Evolutionary conservation across 148 eudicot genomes (phyloP), one percentile per base, ranked within the genome.

Genomic region (Diospyros kaki): DNA sequence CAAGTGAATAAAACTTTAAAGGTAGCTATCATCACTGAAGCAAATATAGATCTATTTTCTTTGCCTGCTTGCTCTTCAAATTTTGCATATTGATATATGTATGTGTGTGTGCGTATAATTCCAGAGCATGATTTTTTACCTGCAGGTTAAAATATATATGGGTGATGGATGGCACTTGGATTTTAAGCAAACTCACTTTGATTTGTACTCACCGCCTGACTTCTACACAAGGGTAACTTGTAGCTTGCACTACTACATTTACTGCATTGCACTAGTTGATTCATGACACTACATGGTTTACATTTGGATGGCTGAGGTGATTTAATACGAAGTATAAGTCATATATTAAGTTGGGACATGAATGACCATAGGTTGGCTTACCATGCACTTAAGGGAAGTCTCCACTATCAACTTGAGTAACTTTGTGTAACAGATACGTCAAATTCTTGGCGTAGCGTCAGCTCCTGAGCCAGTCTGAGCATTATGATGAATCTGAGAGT

Each of bases 161-260:
- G 98, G 98, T 48, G 96, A 91, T 75, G 98, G 98, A 64, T 93
- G 98, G 97, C 90, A 84, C 58, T 73, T 84, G 71, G 98, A 93
- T 68, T 93, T 93, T 84, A 87, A 87, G 62, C 90, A 79, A 81
- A 93, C 94, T 58, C 93, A 91, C 82, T 93, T 91, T 77, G 98
- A 93, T 77, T 45, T 69, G 55, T 91, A 85, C 68, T 93, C 98
- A 4, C 97, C 97, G 6, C 97, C 97, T 1, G 98, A 93, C 74
- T 93, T 91, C 87, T 93, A 93, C 80, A 81, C 83, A 5, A 89
- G 81, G 90, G 98, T 91, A 83, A 80, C 80, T 48, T 53, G 52
- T 14, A 71, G 42, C 6, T 9, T 58, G 14, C 45, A 14, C 9
- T 17, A 10, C 43, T 55, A 3, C 51, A 7, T 59, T 77, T 15